Evolutionary conservation across 371 early-diverging fungal species (phyloP).

Genomic region (Rhizomucor pusillus): DNA sequence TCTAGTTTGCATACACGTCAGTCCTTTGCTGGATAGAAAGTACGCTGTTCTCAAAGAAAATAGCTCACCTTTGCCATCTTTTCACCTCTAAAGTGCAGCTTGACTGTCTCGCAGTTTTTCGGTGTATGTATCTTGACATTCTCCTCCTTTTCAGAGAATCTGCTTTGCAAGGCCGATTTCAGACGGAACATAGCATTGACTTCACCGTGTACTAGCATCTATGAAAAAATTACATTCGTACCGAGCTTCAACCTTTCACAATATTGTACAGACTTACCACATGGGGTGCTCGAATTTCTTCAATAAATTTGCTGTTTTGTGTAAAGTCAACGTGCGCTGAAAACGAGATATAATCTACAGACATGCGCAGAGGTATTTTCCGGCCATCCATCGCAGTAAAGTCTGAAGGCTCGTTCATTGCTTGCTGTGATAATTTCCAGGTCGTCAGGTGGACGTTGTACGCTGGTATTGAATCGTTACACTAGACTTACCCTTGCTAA

Average conservation of each 20-base stretch:
- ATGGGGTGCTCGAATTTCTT: constrained; percentile 94
- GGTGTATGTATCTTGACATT: constrained; percentile 91
- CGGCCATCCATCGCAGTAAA: constrained; percentile 88
- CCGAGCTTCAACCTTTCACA: too few species aligned
- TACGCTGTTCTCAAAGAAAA: too few species aligned
- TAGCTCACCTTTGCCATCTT: constrained; percentile 80
- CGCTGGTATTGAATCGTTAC: background rate
- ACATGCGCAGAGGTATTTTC: constrained; percentile 86
- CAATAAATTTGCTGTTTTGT: constrained; percentile 99
- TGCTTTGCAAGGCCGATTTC: constrained; percentile 85
- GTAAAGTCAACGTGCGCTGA: constrained; percentile 99
- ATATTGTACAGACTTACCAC: constrained; percentile 78
- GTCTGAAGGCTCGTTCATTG: constrained; percentile 95
- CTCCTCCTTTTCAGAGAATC: constrained; percentile 81
- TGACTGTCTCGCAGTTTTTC: constrained; percentile 92
- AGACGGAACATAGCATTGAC: constrained; percentile 98
- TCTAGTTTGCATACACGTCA: too few species aligned
- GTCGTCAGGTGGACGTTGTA: background rate
- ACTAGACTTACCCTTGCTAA: constrained; percentile 81
- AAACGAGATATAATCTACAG: constrained; percentile 98
- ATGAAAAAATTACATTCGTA: too few species aligned
- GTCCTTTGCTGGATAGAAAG: too few species aligned
- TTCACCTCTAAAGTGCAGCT: constrained; percentile 93
- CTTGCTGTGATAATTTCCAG: too few species aligned
- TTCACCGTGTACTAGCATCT: constrained; percentile 99